These are phyloP conservation scores for Clohesyomyces aquaticus DNA, from an alignment of 495 filamentous ascomycete genomes.

Conservation along the genomic window DNA sequence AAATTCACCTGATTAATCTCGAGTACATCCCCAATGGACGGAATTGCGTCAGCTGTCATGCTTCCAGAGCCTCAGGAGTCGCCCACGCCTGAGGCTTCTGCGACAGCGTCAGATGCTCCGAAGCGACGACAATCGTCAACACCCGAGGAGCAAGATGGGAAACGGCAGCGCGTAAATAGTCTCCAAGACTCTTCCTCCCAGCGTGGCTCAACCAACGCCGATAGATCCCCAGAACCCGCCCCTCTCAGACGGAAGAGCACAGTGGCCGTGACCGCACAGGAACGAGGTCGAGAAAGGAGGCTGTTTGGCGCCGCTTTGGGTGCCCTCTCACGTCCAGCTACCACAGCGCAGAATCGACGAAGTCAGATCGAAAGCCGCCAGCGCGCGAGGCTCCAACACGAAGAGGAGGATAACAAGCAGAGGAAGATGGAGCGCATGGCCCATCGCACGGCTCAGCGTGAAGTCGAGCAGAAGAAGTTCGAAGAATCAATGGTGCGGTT, in stretches of 20 bases:
- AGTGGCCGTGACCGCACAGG: conserved; percentile 44
- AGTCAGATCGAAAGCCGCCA: conserved; percentile 89
- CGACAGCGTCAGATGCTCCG: conserved; percentile 24
- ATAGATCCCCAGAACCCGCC: conserved; percentile 33
- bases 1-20: background rate
- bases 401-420: conserved; percentile 72
- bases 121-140: conserved; percentile 65
- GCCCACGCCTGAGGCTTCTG: conserved; percentile 36
- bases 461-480: conserved; percentile 73
- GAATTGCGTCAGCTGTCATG: conserved; percentile 68
- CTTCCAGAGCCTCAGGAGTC: conserved; percentile 56
- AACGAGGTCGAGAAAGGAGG: conserved; percentile 83
- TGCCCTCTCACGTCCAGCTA: conserved; percentile 76
- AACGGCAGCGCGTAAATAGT: conserved; percentile 51
- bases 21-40: conserved; percentile 31
- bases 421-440: conserved; percentile 63
- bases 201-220: conserved; percentile 15
- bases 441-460: conserved; percentile 60
- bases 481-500: conserved; percentile 74
- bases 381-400: conserved; percentile 76
- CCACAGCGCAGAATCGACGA: conserved; percentile 73
- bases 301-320: conserved; percentile 88
- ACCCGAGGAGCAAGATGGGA: conserved; percentile 58
- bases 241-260: conserved; percentile 18
- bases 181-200: conserved; percentile 6